phyloP scores from a whole-genome alignment of 2,329 filamentous ascomycete species.

The Ascosphaera aggregata region DNA sequence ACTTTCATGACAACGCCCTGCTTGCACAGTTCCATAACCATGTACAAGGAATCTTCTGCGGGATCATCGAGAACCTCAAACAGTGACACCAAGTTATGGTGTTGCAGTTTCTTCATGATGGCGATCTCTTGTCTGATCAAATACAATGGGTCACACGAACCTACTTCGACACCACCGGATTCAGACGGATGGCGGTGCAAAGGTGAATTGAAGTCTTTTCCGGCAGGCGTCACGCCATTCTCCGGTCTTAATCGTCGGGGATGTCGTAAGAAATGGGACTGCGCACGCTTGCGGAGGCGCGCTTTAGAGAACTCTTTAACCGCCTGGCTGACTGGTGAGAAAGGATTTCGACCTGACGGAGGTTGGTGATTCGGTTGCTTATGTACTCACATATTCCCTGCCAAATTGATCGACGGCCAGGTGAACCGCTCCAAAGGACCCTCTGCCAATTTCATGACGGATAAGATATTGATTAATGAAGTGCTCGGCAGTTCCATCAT shows the following conservation, averaged over 20 bases:
- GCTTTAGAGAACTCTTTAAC: constrained; percentile 97
- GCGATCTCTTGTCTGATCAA: constrained; percentile 92
- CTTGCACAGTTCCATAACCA: constrained; percentile 98
- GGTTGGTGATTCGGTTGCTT: constrained; percentile 1
- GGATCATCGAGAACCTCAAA: constrained; percentile 93
- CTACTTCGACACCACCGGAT: constrained; percentile 35
- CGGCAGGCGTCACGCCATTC: constrained; percentile 27
- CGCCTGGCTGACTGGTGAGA: constrained; percentile 31
- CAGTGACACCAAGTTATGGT: constrained; percentile 77
- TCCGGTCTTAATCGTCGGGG: constrained; percentile 29
- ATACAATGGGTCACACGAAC: constrained; percentile 56
- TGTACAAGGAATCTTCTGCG: constrained; percentile 86
- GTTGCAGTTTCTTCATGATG: constrained; percentile 97
- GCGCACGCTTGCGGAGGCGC: constrained; percentile 65
- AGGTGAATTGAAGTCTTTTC: constrained; percentile 37
- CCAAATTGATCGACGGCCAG: constrained; percentile 76
- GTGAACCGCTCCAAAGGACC: constrained; percentile 87
- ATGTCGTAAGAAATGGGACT: constrained; percentile 62
- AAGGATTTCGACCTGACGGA: not conserved
- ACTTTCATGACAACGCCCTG: constrained; percentile 97
- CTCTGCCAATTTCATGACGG: constrained; percentile 84
- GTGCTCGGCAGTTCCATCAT: constrained; percentile 59
- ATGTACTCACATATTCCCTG: constrained; percentile 57
- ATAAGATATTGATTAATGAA: constrained; percentile 91
- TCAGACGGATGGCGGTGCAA: constrained; percentile 36